Conservation (phyloP, 106 monocot species). For the Dendrobium catenatum region DNA sequence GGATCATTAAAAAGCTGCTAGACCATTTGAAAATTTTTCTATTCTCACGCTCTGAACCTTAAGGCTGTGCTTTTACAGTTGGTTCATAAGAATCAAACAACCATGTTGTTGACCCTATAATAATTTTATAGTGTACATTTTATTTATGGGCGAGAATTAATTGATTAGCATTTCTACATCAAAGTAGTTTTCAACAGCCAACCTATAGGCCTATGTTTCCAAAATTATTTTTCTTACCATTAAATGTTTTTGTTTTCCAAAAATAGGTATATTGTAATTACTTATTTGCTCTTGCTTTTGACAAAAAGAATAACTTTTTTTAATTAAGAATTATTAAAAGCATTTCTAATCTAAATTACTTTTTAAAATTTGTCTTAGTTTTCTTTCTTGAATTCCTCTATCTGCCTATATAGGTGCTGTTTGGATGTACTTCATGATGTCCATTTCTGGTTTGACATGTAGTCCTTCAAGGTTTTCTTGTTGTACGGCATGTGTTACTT, state of each 20-base stretch:
- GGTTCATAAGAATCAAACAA: background rate
- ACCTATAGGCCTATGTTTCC: background rate
- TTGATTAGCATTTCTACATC: background rate
- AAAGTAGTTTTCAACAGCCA: background rate
- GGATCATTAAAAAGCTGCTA: too few relatives aligned
- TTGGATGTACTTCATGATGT: constrained; percentile 1
- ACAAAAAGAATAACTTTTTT: background rate
- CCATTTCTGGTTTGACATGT: constrained; percentile 2
- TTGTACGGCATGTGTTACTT: background rate
- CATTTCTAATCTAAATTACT: background rate
- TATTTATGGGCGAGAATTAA: background rate
- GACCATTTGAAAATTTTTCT: too few relatives aligned
- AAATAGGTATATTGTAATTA: background rate
- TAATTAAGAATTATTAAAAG: background rate
- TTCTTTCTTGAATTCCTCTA: background rate
- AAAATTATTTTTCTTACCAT: background rate
- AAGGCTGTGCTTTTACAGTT: too few relatives aligned
- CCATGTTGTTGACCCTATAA: background rate
- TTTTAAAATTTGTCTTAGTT: background rate
- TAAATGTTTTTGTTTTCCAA: background rate
- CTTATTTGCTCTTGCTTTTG: background rate
- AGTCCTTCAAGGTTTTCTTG: background rate
- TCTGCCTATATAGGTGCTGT: background rate
- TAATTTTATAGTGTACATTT: background rate
- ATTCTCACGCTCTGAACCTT: too few relatives aligned